Evolutionary conservation across 2,329 filamentous ascomycete species (phyloP).

Genomic region (Scopulariopsis brevicaulis): DNA sequence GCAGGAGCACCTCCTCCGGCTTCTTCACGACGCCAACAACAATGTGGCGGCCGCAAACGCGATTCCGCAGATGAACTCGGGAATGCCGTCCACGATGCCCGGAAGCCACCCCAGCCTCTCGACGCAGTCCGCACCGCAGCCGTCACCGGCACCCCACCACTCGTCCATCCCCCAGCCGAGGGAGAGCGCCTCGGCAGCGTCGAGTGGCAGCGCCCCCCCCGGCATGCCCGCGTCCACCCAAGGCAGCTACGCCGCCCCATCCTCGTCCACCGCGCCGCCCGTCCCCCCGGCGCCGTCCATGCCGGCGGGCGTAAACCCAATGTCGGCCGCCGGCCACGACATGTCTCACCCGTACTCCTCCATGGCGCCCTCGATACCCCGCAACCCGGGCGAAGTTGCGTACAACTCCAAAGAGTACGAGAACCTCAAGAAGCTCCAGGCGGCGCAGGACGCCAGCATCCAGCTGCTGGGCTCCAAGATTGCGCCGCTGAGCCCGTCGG

Average conservation of each 20-base stretch:
- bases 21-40: conserved; percentile 54
- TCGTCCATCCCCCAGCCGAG: conserved; percentile 9
- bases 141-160: not conserved
- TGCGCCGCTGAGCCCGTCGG: conserved; percentile 69
- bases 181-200: conserved; percentile 12
- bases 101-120: conserved; percentile 15
- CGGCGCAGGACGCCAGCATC: conserved; percentile 67
- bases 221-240: conserved; percentile 1
- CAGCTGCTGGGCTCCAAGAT: conserved; percentile 63
- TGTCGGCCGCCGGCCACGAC: conserved; percentile 14
- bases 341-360: conserved; percentile 38
- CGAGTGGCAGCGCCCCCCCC: not conserved
- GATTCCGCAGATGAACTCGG: not conserved
- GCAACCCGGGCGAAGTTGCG: conserved; percentile 52
- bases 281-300: conserved; percentile 11
- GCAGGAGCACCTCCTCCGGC: conserved; percentile 52
- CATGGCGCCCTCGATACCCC: conserved; percentile 28
- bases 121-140: conserved; percentile 4
- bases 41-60: conserved; percentile 8
- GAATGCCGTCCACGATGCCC: not conserved
- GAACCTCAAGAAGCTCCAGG: conserved; percentile 65
- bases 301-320: conserved; percentile 9
- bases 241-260: conserved; percentile 10
- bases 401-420: conserved; percentile 68
- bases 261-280: conserved; percentile 1